A percentile compares a stretch with the other conserved stretches of the same genome.
These are phyloP conservation scores for Phaeosphaeriaceae sp. DNA, from an alignment of 2,329 filamentous ascomycete genomes.

Conservation along the genomic window DNA sequence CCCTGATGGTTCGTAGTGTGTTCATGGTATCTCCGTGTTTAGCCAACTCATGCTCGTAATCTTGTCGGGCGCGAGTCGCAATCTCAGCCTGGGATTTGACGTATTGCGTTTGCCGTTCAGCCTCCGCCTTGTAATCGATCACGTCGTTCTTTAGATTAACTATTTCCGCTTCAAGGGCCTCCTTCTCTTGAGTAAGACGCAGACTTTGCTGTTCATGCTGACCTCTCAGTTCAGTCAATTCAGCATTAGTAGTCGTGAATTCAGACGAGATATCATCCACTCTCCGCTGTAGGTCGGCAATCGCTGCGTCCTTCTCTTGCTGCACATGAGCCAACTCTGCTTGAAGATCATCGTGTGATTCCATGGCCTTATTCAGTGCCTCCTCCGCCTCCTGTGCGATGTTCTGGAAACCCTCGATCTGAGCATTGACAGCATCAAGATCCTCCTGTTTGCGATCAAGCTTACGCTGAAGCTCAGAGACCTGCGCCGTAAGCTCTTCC, in stretches of 20 bases:
- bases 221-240: conserved; percentile 80
- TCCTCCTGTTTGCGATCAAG: conserved; percentile 81
- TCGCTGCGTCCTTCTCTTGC: conserved; percentile 77
- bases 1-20: conserved; percentile 76
- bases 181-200: conserved; percentile 81
- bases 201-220: conserved; percentile 76
- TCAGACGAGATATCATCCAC: conserved; percentile 84
- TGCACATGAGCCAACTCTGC: conserved; percentile 81
- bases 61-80: conserved; percentile 88
- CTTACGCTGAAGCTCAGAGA: conserved; percentile 85
- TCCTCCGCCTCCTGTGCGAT: conserved; percentile 90
- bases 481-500: conserved; percentile 82
- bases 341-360: conserved; percentile 73
- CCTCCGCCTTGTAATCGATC: conserved; percentile 77
- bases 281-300: conserved; percentile 81
- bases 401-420: conserved; percentile 85
- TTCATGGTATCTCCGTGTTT: conserved; percentile 97
- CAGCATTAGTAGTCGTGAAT: conserved; percentile 78
- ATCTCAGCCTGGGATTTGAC: conserved; percentile 93
- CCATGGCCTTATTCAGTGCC: conserved; percentile 77
- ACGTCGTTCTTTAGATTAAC: conserved; percentile 82
- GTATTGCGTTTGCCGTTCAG: conserved; percentile 87
- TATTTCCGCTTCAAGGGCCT: conserved; percentile 78
- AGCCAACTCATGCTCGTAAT: conserved; percentile 91
- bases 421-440: conserved; percentile 78